These are phyloP conservation scores for Amphirosellinia nigrospora DNA, from an alignment of 495 filamentous ascomycete species.

Conservation along the genomic window DNA sequence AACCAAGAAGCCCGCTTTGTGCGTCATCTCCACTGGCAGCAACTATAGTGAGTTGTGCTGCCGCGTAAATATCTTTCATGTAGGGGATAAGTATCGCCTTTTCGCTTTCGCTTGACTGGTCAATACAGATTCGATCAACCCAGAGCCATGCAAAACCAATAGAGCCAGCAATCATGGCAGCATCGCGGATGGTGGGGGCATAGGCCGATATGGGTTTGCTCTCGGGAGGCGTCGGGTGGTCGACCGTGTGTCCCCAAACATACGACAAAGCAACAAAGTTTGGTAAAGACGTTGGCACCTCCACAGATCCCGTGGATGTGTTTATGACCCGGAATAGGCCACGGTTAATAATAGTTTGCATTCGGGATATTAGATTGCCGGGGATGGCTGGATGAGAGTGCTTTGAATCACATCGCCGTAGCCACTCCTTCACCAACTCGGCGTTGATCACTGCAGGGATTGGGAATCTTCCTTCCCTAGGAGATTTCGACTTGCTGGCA, in stretches of 20 bases:
- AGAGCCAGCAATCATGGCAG: neutral
- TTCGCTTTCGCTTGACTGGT: constrained; percentile 15
- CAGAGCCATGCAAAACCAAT: constrained; percentile 11
- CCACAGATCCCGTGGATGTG: constrained; percentile 15
- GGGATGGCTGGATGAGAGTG: constrained; percentile 9
- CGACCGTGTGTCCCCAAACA: neutral
- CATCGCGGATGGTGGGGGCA: constrained; percentile 13
- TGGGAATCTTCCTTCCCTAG: neutral
- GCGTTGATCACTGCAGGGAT: neutral
- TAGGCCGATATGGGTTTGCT: neutral
- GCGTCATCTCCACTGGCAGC: constrained; percentile 11
- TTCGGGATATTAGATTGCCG: neutral
- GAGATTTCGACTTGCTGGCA: neutral
- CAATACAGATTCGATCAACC: constrained; percentile 19
- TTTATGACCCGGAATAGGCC: constrained; percentile 13
- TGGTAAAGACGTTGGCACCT: neutral
- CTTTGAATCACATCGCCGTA: neutral
- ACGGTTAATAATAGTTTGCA: constrained; percentile 6
- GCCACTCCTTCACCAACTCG: neutral
- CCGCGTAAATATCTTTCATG: constrained; percentile 16
- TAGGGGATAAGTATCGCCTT: constrained; percentile 20
- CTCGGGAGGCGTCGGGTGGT: neutral
- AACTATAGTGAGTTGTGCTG: constrained; percentile 15
- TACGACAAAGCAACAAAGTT: constrained; percentile 16
- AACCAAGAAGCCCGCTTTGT: constrained; percentile 4